phyloP scores from a whole-genome alignment of 306 rosid species.

The Vigna nakashimae region DNA sequence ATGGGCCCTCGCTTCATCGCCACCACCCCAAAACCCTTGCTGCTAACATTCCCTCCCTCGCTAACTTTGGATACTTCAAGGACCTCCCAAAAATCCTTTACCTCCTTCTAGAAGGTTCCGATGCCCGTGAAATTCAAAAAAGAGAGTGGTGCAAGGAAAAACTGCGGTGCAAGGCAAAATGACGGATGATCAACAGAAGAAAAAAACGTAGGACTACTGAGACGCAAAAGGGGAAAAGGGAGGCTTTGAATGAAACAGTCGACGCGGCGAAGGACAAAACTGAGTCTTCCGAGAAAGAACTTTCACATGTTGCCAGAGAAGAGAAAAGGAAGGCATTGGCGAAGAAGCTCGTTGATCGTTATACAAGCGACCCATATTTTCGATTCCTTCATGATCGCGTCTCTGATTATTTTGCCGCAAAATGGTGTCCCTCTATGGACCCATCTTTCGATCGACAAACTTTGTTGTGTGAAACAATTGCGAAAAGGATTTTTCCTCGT shows the following conservation, averaged over 20 bases:
- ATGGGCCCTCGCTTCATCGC: conserved; percentile 61
- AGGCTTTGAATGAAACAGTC: background rate
- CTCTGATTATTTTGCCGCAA: conserved; percentile 68
- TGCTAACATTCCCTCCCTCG: conserved; percentile 56
- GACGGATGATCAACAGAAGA: background rate
- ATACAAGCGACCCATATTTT: conserved; percentile 48
- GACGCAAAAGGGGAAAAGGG: background rate
- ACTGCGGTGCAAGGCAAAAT: background rate
- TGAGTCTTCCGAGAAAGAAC: conserved; percentile 40
- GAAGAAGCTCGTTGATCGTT: conserved; percentile 57
- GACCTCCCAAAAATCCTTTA: conserved; percentile 78
- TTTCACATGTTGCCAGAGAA: conserved; percentile 49
- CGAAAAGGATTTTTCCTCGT: conserved; percentile 62
- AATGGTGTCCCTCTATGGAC: conserved; percentile 86
- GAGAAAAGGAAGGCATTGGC: conserved; percentile 60
- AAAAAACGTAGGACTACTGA: background rate
- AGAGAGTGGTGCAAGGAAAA: conserved; percentile 37
- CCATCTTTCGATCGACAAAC: conserved; percentile 64
- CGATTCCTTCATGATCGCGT: conserved; percentile 54
- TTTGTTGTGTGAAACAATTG: conserved; percentile 69
- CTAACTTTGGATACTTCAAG: conserved; percentile 72
- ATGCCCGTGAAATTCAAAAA: conserved; percentile 46
- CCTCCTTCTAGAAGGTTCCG: conserved; percentile 61
- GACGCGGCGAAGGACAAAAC: background rate
- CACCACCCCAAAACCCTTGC: conserved; percentile 73